Evolutionary conservation across 2,329 filamentous ascomycete genomes (phyloP), one percentile per base, ranked within the genome.

Genomic region (Paecilomyces variotii): DNA sequence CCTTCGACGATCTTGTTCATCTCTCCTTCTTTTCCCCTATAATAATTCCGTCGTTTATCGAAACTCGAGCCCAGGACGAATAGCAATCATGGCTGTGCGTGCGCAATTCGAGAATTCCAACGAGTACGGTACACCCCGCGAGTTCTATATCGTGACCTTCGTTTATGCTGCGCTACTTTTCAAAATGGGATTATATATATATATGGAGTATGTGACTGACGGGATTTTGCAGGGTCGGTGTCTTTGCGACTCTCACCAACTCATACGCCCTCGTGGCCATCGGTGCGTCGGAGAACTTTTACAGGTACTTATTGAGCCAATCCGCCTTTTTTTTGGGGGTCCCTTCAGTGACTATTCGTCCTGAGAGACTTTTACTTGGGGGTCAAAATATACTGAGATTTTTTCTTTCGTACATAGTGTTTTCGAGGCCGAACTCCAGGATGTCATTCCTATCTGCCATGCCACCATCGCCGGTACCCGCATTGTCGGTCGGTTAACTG

Each of bases 231-330:
- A 97, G 92, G 80, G 90, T 99, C 73, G 94, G 94, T 75, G 94
- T 97, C 73, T 99, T 99, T 78, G 80, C 92, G 61, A 96, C 91
- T 62, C 88, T 99, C 74, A 99, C 94, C 67, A 99, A 99, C 79
- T 93, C 91, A 61, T 99, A 96, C 78, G 91, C 92, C 68, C 84
- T 99, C 69, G 91, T 97, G 68, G 92, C 93, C 64, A 86, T 96
- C 65, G 94, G 94, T 72, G 92, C 90, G 68, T 96, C 91, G 72
- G 92, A 97, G 82, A 97, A 97, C 84, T 99, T 99, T 79, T 97
- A 97, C 86, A 92, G 85, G 86, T 88, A 74, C 39, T 19, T 45
- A 45, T 19, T 19, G 19, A 19, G 19, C 39, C 39, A 7, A 19
- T 14, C 32, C 4, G 11, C 7, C 11, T 9, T 10, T 32, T 32